Evolutionary conservation across 2,329 filamentous ascomycete genomes (phyloP), one percentile per base, ranked within the genome.

Genomic region (Aureobasidium sp.): DNA sequence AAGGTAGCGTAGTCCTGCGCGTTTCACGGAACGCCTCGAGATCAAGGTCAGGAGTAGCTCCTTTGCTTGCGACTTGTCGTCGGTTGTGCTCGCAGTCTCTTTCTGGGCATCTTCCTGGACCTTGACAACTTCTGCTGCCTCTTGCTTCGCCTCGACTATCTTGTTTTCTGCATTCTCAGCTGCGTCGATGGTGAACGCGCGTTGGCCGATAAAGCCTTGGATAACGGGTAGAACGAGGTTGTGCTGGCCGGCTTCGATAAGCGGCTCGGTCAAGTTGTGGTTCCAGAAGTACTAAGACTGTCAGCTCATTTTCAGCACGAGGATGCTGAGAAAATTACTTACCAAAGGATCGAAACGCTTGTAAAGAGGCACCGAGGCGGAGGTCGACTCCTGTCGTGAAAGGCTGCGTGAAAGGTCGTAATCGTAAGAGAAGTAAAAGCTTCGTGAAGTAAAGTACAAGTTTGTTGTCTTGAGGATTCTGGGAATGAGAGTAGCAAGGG

Each of bases 401-500:
- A 83, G 72, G 60, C 83, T 86, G 61, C 87, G 83, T 0, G 94
- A 97, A 55, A 99, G 83, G 71, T 99, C 92, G 71, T 93, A 83
- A 66, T 99, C 94, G 72, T 99, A 97, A 0, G 92, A 92, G 73
- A 93, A 99, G 78, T 88, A 97, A 74, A 97, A 97, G 72, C 90
- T 97, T 65, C 83, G 83, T 0, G 86, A 83, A 1, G 89, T 86
- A 70, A 97, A 93, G 63, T 96, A 84, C 61, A 97, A 84, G 69
- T 90, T 90, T 1, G 91, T 87, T 36, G 90, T 95, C 44, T 88
- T 84, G 45, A 99, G 74, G 42, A 97, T 80, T 70, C 96, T 96
- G 1, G 93, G 93, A 11, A 96, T 78, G 34, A 97, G 75, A 27
- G 68, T 68, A 16, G 70, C 68, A 37, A 72, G 67, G 5, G 66